These are phyloP conservation scores for Aspergillus funiculosus DNA, from an alignment of 495 filamentous ascomycete genomes.

Conservation along the genomic window DNA sequence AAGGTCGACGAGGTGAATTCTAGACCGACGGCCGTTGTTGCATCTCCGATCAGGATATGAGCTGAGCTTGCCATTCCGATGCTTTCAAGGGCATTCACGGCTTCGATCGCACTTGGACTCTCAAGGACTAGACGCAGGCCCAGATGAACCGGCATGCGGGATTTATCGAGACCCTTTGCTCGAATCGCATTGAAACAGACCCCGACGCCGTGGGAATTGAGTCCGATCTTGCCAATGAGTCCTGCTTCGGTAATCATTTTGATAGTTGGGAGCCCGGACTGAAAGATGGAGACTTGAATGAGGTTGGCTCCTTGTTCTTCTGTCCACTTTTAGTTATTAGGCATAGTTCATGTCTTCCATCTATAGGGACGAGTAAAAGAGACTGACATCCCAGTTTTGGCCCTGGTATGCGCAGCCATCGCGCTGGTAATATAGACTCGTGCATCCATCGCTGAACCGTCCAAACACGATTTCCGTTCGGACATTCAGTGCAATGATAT, in stretches of 20 bases:
- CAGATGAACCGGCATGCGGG: conserved; percentile 56
- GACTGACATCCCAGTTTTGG: conserved; percentile 70
- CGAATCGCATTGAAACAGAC: conserved; percentile 64
- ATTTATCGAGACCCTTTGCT: conserved; percentile 49
- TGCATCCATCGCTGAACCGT: conserved; percentile 59
- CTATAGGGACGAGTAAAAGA: too few relatives aligned
- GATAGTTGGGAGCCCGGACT: conserved; percentile 42
- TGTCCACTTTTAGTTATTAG: conserved; percentile 31
- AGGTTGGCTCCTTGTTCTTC: conserved; percentile 37
- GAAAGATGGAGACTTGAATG: conserved; percentile 49
- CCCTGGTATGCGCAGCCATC: conserved; percentile 35
- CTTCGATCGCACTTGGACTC: conserved; percentile 44
- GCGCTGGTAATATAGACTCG: conserved; percentile 50
- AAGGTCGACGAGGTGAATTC: conserved; percentile 54
- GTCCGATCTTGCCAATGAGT: conserved; percentile 67
- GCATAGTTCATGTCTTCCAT: too few relatives aligned
- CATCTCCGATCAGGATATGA: conserved; percentile 58
- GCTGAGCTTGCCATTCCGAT: conserved; percentile 54
- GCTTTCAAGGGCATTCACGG: conserved; percentile 42
- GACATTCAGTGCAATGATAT: conserved; percentile 62
- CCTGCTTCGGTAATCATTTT: conserved; percentile 53
- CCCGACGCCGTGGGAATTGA: conserved; percentile 58
- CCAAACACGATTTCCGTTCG: conserved; percentile 65
- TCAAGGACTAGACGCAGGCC: conserved; percentile 57
- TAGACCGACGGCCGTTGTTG: conserved; percentile 46